Evolutionary conservation across 768 basidiomycete genomes (phyloP).

Genomic region (Mycena maculata): DNA sequence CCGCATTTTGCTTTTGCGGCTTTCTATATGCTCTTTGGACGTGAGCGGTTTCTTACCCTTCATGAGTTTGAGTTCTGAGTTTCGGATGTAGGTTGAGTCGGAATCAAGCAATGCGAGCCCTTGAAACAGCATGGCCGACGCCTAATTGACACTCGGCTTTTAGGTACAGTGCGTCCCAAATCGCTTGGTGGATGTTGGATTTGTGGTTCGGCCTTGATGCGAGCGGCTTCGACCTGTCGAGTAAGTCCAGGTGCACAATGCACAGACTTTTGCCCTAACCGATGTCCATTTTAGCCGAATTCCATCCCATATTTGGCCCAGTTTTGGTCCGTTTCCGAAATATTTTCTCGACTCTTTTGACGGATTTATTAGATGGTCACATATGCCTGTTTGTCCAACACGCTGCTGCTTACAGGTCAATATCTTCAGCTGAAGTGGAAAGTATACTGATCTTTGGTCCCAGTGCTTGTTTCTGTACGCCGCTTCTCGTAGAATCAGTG

Average conservation of each 20-base stretch:
- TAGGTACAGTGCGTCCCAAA: conserved; percentile 45
- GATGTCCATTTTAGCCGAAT: conserved; percentile 59
- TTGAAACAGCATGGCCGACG: not conserved
- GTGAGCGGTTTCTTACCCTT: conserved; percentile 58
- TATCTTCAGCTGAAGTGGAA: not conserved
- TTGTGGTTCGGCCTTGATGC: conserved; percentile 97
- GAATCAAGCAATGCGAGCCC: conserved; percentile 65
- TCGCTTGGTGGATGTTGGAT: conserved; percentile 96
- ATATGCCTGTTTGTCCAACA: conserved; percentile 94
- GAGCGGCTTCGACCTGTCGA: conserved; percentile 83
- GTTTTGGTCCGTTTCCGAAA: conserved; percentile 53
- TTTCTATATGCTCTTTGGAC: conserved; percentile 96
- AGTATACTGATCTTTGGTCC: conserved; percentile 14
- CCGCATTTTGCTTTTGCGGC: conserved; percentile 91
- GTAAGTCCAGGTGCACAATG: conserved; percentile 57
- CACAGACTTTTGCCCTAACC: not conserved
- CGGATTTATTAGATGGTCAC: conserved; percentile 66
- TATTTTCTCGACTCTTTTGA: not conserved
- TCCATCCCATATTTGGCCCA: conserved; percentile 91
- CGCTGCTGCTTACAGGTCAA: conserved; percentile 86
- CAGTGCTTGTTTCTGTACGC: conserved; percentile 84
- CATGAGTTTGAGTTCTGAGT: conserved; percentile 14
- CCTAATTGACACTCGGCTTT: conserved; percentile 5
- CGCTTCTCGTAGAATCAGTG: not conserved
- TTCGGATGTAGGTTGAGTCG: conserved; percentile 66